Base-by-base conservation (phyloP, 768 basidiomycete genomes). In the Clavulina sp. region DNA sequence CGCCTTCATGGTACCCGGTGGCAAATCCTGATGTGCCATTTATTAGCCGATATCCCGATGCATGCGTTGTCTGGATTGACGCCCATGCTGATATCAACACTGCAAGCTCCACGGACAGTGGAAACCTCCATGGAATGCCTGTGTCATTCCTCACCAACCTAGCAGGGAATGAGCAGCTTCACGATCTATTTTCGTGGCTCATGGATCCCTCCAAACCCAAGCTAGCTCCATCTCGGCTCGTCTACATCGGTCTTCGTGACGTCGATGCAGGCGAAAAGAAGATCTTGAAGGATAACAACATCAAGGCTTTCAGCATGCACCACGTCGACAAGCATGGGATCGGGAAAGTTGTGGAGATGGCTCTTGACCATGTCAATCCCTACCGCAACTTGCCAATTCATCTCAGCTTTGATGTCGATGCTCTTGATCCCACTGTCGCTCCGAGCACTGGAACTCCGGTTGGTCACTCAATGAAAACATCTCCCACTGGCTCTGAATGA, bases 51-150 rank as follows among this genome's bases (percentile, higher is more conserved):
- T 66, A 69, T 58, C 71, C 71, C 19, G 66, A 72, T 53, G 69
- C 70, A 1, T 85, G 86, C 62, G 80, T 99, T 32, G 69, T 99
- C 55, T 97, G 95, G 95, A 71, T 97, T 54, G 95, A 99, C 62
- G 95, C 95, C 2, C 95, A 96, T 60, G 83, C 89, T 19, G 95
- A 97, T 63, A 88, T 99, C 69, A 96, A 99, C 66, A 95, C 92
- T 4, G 68, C 74, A 7, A 77, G 81, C 52, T 77, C 84, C 16
- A 91, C 91, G 19, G 80, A 69, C 40, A 78, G 82, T 75, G 93
- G 93, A 29, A 96, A 97, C 66, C 81, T 99, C 43, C 95, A 99
- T 66, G 95, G 95, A 55, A 96, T 95, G 82, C 95, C 95, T 21
- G 76, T 97, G 41, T 87, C 95, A 4, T 97, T 97, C 76, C 76